Conservation (phyloP, 2,329 filamentous ascomycete genomes). For the Knufia petricola region DNA sequence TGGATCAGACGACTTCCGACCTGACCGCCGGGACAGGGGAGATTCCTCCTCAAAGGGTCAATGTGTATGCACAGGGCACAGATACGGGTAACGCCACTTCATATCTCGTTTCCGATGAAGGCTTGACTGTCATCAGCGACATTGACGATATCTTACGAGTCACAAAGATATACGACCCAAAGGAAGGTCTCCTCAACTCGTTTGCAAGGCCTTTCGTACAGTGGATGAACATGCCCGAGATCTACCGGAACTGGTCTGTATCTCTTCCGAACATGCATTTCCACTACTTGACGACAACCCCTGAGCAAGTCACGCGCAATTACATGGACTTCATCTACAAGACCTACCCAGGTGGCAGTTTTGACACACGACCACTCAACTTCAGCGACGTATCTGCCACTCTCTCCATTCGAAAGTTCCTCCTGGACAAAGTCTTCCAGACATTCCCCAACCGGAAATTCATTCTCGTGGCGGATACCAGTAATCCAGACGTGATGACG, state of each 20-base stretch:
- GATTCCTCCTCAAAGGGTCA: conserved; percentile 54
- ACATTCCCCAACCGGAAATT: conserved; percentile 69
- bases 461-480: conserved; percentile 65
- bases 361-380: conserved; percentile 69
- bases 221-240: conserved; percentile 72
- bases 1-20: conserved; percentile 47
- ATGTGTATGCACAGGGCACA: conserved; percentile 57
- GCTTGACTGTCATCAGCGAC: conserved; percentile 64
- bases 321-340: conserved; percentile 72
- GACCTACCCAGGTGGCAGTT: conserved; percentile 66
- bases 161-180: conserved; percentile 69
- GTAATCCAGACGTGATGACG: conserved; percentile 67
- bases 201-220: conserved; percentile 61
- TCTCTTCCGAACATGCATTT: conserved; percentile 61
- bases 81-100: conserved; percentile 63
- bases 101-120: conserved; percentile 61
- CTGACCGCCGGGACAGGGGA: conserved; percentile 57
- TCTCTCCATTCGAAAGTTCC: conserved; percentile 57
- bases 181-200: conserved; percentile 64
- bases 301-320: conserved; percentile 64
- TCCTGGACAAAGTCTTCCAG: conserved; percentile 62
- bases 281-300: conserved; percentile 73
- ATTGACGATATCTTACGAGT: conserved; percentile 74
- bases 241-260: conserved; percentile 67
- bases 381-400: conserved; percentile 68